Conservation (phyloP, 768 basidiomycete species). For the Termitomyces titanicus region DNA sequence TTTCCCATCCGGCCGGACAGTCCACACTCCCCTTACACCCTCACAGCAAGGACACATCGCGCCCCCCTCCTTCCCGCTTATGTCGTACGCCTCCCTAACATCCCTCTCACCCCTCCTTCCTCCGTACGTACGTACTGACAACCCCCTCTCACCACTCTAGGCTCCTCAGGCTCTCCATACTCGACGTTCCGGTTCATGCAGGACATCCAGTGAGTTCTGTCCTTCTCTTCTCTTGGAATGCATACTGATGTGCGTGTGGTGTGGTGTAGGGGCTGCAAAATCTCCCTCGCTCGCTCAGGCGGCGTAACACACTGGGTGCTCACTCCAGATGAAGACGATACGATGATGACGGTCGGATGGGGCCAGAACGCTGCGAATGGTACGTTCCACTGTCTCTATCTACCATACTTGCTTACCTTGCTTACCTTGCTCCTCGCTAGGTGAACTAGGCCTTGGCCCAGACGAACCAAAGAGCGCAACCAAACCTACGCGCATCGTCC, state of each 20-base stretch:
- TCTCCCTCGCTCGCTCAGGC: slow-evolving; percentile 64
- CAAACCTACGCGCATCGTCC: slow-evolving; percentile 68
- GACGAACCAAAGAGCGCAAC: slow-evolving; percentile 86
- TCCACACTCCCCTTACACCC: not conserved
- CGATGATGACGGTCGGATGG: slow-evolving; percentile 82
- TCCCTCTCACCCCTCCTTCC: not conserved
- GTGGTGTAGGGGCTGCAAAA: slow-evolving; percentile 71
- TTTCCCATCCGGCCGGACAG: too few species aligned
- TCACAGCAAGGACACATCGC: slow-evolving; percentile 1
- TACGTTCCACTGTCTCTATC: slow-evolving; percentile 19
- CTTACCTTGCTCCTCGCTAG: slow-evolving; percentile 29
- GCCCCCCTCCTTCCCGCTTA: not conserved
- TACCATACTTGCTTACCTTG: not conserved
- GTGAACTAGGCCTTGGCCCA: slow-evolving; percentile 77
- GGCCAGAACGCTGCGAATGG: slow-evolving; percentile 87
- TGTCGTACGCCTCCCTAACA: not conserved
- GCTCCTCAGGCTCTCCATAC: slow-evolving; percentile 86
- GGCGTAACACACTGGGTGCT: slow-evolving; percentile 88
- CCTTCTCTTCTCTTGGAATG: not conserved
- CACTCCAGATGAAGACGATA: slow-evolving; percentile 68
- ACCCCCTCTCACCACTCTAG: slow-evolving; percentile 31
- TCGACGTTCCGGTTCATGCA: slow-evolving; percentile 85
- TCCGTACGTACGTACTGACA: not conserved
- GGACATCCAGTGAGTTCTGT: slow-evolving; percentile 66
- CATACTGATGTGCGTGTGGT: slow-evolving; percentile 4